These are phyloP conservation scores for Scortechinia acanthostroma DNA, from an alignment of 2,329 filamentous ascomycete species.

Conservation along the genomic window DNA sequence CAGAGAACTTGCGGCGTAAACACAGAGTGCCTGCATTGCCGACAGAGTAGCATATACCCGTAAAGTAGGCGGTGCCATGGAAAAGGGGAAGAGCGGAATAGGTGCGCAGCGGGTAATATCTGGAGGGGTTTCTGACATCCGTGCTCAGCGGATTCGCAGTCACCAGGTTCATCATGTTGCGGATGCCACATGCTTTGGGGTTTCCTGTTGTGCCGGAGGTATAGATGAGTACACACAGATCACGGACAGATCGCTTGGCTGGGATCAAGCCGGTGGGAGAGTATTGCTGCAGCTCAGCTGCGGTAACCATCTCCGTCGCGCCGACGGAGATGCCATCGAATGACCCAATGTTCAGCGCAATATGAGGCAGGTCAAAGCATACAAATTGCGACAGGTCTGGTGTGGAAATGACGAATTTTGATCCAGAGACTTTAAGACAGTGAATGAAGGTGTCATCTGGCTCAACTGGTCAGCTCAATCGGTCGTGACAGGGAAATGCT, in stretches of 20 bases:
- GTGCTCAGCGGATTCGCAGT: conserved; percentile 22
- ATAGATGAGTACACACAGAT: conserved; percentile 30
- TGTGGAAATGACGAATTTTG: conserved; percentile 30
- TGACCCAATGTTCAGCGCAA: conserved; percentile 24
- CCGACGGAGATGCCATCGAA: conserved; percentile 13
- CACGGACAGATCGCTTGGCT: conserved; percentile 20
- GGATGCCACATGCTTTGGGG: conserved; percentile 32
- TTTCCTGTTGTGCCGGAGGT: conserved; percentile 38
- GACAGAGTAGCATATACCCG: conserved; percentile 27
- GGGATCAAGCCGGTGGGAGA: conserved; percentile 11
- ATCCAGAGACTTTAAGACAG: conserved; percentile 29
- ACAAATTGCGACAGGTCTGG: conserved; percentile 28
- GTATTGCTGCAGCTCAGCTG: conserved; percentile 7
- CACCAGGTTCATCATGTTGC: conserved; percentile 22
- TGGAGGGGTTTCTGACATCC: conserved; percentile 24
- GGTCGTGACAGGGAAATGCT: neutral
- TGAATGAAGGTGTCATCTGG: conserved; percentile 32
- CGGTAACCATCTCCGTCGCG: neutral
- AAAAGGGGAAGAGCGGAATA: conserved; percentile 38
- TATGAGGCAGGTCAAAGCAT: conserved; percentile 15
- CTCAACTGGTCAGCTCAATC: neutral
- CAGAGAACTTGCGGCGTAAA: conserved; percentile 32
- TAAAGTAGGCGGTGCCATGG: conserved; percentile 37
- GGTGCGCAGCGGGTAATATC: conserved; percentile 32
- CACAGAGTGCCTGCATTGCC: conserved; percentile 30